Conservation (phyloP, 2,329 filamentous ascomycete species). For the Samsoniella hepiali region DNA sequence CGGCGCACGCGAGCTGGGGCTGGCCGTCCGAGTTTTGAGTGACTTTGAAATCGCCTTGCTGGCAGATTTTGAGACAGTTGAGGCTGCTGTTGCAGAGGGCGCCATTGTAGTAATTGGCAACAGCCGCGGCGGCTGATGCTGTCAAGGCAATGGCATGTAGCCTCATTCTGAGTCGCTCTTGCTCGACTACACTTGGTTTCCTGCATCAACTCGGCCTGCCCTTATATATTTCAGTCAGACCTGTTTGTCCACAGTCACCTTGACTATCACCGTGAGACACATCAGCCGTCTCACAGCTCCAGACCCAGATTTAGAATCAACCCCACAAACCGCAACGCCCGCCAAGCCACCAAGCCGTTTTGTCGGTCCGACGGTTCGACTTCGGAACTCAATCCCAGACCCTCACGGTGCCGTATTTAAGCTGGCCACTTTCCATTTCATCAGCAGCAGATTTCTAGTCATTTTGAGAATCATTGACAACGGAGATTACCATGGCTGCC, state of each 20-base stretch:
- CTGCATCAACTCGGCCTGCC: not conserved
- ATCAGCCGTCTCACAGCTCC: not conserved
- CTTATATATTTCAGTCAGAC: not conserved
- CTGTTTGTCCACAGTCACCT: not conserved
- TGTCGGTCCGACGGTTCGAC: constrained; percentile 17
- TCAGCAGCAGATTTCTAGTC: not conserved
- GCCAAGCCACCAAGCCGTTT: constrained; percentile 6
- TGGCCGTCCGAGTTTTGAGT: not conserved
- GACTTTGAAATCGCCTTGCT: constrained; percentile 9
- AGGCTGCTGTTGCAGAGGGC: constrained; percentile 14
- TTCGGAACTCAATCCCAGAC: constrained; percentile 4
- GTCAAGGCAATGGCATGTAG: not conserved
- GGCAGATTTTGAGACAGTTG: constrained; percentile 7
- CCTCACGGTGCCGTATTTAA: constrained; percentile 3
- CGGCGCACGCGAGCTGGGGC: constrained; percentile 11
- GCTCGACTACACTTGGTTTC: not conserved
- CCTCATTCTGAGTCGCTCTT: constrained; percentile 3
- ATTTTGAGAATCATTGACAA: not conserved
- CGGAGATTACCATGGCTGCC: constrained; percentile 26
- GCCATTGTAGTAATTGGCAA: constrained; percentile 9
- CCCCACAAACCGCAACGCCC: constrained; percentile 12
- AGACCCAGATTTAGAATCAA: not conserved
- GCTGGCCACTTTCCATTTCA: constrained; percentile 1
- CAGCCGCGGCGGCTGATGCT: not conserved
- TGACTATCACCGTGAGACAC: not conserved